Base-by-base conservation (phyloP, 208 protist genomes). In the Acanthamoeba royreba region DNA sequence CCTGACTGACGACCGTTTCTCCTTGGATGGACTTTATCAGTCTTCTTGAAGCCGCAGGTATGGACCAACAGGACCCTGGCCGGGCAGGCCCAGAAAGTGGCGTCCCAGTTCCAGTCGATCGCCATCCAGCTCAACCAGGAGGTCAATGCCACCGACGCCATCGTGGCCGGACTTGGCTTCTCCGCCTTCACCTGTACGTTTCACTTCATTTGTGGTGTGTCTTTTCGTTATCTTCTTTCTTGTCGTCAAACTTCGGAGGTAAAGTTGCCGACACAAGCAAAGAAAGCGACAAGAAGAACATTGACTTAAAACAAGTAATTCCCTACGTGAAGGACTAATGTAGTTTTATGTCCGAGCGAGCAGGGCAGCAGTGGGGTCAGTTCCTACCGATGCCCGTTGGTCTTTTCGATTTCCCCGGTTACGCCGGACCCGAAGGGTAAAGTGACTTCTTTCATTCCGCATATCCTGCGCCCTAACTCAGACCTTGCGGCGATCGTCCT, bases 391-490 rank as follows among this genome's bases (percentile, higher is more conserved):
- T 79, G 69, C 69, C 69, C 40, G 28, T 31, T 33, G 69, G 69
- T n/a, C 69, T 79, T 40, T 79, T 79, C n/a, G 69, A 79, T 40
- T 79, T 79, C 69, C 69, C 69, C 69, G 69, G 69, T 40, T 79
- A 79, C 69, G 46, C 69, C 28, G 69, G 69, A 47, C 69, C 69
- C 69, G 69, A 79, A 47, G 69, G 69, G 69, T 79, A 46, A 43
- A 40, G 0, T 8, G 15, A 31, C 38, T 22, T 40, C 33, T 13
- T 5, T 25, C 25, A 28, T 69, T 0, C 42, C 15, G n/a, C n/a
- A n/a, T n/a, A n/a, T n/a, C n/a, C n/a, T n/a, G n/a, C n/a, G n/a
- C n/a, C n/a, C n/a, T n/a, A n/a, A n/a, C n/a, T 11, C 40, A 22
- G 17, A 15, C 0, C 63, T 1, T 1, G 35, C 4, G 2, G 5